Evolutionary conservation across 768 basidiomycete genomes (phyloP).

Genomic region (Tylopilus rubrobrunneus): DNA sequence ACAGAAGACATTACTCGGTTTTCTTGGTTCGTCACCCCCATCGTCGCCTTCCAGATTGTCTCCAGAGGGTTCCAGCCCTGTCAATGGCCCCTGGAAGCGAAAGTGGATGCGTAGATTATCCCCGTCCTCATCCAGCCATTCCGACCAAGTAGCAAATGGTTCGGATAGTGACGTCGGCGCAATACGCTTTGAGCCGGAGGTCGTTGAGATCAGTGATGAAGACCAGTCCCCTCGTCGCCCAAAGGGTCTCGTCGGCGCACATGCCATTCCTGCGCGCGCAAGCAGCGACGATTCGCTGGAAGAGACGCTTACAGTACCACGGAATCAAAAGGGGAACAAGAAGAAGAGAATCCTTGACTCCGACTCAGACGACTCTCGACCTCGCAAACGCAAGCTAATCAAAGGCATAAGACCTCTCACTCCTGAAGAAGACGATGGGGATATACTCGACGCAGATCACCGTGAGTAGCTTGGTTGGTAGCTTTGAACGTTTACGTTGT

Average conservation of each 20-base stretch:
- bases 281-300: conserved; percentile 24
- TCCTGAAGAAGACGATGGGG: conserved; percentile 41
- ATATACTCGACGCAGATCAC: conserved; percentile 45
- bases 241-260: conserved; percentile 13
- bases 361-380: conserved; percentile 32
- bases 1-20: conserved; percentile 43
- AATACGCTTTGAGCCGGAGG: conserved; percentile 47
- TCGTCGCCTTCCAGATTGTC: conserved; percentile 12
- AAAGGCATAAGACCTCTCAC: conserved; percentile 42
- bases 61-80: conserved; percentile 1
- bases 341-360: conserved; percentile 26
- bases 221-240: conserved; percentile 25
- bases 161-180: conserved; percentile 45
- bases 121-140: conserved; percentile 12
- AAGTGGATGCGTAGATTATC: conserved; percentile 13
- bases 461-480: conserved; percentile 36
- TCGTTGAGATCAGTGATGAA: conserved; percentile 20
- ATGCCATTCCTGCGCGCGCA: conserved; percentile 10
- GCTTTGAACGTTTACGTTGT: background rate
- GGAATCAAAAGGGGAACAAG: conserved; percentile 17
- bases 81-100: conserved; percentile 3
- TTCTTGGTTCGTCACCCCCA: conserved; percentile 29
- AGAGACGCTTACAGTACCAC: conserved; percentile 15
- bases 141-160: conserved; percentile 12
- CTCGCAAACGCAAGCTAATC: conserved; percentile 38